Evolutionary conservation across 176 grass and related monocot species (phyloP), one percentile per base, ranked within the genome.

Genomic region (Lolium multiflorum): DNA sequence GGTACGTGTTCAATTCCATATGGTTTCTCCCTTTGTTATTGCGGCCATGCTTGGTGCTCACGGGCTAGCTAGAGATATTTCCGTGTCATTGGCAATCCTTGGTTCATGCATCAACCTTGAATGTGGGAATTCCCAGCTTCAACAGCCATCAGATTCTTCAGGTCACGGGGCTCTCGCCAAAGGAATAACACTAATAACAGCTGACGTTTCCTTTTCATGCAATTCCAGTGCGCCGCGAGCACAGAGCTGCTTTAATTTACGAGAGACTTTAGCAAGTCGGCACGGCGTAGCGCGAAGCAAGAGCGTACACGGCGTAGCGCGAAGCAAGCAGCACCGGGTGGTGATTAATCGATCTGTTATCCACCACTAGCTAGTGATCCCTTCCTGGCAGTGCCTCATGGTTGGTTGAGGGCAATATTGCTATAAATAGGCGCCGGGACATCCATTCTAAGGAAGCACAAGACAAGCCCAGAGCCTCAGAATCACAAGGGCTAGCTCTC

Each of bases 341-440:
- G 54, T 84, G 81, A 77, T n/a, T 17, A n/a, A 77, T n/a, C 28
- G n/a, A 44, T 79, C 64, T 31, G 74, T 74, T 55, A 57, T 81
- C 68, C 77, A 48, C 57, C 62, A 14, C 68, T 35, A 38, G 9
- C 68, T 35, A 38, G 9, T 26, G 68, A 44, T 38, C 71, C 48
- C 71, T 35, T 35, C 31, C 31, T 35, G 31, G 2, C 31, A 35
- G 31, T 35, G 31, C 31, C 31, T 35, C 31, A 35, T 35, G 31
- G 31, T 35, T 35, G 44, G 22, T 16, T 20, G 57, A 25, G 11
- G 20, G 68, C 81, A 35, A 35, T 87, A 88, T 88, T 87, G 68
- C 85, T 87, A 91, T 91, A 88, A 81, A 69, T 87, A 59, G 11
- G 43, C 41, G 71, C 75, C 81, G 58, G 68, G 68, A 17, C 89